These are phyloP conservation scores for Teunomyces aglyptinius DNA, from an alignment of 805 yeast genomes.

Conservation along the genomic window DNA sequence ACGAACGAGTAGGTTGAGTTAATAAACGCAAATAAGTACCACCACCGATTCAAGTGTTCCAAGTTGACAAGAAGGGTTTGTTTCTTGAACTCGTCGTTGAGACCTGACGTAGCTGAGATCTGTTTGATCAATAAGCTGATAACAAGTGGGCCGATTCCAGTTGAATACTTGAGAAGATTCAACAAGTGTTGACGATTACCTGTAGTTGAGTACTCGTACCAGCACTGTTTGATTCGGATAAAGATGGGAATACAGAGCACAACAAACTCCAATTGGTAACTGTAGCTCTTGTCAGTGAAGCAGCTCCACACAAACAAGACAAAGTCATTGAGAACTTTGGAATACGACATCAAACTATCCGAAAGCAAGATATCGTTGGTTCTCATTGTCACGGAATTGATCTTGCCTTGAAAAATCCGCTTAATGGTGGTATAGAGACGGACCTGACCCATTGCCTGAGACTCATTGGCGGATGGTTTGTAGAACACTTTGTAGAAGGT, in stretches of 20 bases:
- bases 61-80: slow-evolving; percentile 15
- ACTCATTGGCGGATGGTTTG: slow-evolving; percentile 22
- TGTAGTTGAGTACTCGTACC: slow-evolving; percentile 59
- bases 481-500: slow-evolving; percentile 28
- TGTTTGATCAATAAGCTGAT: slow-evolving; percentile 26
- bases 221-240: slow-evolving; percentile 82
- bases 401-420: slow-evolving; percentile 57
- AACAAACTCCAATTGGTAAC: slow-evolving; percentile 28
- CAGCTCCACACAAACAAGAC: slow-evolving; percentile 50
- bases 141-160: slow-evolving; percentile 47
- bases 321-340: slow-evolving; percentile 73
- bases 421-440: slow-evolving; percentile 49
- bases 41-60: slow-evolving; percentile 29
- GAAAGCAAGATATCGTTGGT: slow-evolving; percentile 79
- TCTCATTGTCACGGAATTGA: slow-evolving; percentile 55
- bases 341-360: slow-evolving; percentile 81
- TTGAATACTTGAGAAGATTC: slow-evolving; percentile 73
- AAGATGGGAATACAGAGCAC: slow-evolving; percentile 55
- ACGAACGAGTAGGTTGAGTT: slow-evolving; percentile 76
- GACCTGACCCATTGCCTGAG: slow-evolving; percentile 34
- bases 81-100: slow-evolving; percentile 7
- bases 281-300: slow-evolving; percentile 23
- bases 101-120: slow-evolving; percentile 7
- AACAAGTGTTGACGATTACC: slow-evolving; percentile 55
- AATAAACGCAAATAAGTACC: slow-evolving; percentile 47